phyloP scores from a whole-genome alignment of 805 yeast species.

The Saccharomycopsis microspora region DNA sequence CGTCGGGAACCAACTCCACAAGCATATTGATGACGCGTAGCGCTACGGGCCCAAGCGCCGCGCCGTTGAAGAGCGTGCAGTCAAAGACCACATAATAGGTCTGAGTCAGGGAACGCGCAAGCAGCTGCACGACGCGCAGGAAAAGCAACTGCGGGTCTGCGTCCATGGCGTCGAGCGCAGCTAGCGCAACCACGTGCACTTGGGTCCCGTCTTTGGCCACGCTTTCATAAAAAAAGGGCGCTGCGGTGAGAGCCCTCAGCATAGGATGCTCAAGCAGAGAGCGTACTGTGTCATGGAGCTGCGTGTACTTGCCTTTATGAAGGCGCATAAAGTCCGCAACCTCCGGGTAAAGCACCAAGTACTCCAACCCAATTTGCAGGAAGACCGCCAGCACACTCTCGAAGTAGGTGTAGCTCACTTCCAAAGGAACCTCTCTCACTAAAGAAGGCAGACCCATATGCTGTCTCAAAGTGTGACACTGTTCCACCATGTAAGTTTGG shows the following conservation, averaged over 20 bases:
- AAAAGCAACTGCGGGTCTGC: constrained; percentile 64
- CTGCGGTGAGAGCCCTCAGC: constrained; percentile 24
- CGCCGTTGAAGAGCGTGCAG: constrained; percentile 46
- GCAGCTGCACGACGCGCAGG: constrained; percentile 19
- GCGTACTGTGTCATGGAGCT: constrained; percentile 63
- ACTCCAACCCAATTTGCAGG: constrained; percentile 47
- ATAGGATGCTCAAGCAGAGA: constrained; percentile 45
- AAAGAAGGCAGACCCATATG: not conserved
- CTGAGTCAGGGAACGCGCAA: constrained; percentile 9
- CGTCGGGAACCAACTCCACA: constrained; percentile 37
- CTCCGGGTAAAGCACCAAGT: constrained; percentile 40
- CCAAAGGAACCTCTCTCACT: not conserved
- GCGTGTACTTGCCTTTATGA: constrained; percentile 35
- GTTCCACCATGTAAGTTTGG: constrained; percentile 5
- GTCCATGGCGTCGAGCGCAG: constrained; percentile 23
- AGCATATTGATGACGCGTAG: constrained; percentile 25
- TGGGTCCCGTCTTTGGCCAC: constrained; percentile 68
- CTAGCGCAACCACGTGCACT: constrained; percentile 40
- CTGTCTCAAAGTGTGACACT: constrained; percentile 22
- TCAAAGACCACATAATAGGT: constrained; percentile 55
- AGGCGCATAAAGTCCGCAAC: constrained; percentile 42
- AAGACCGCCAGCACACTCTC: constrained; percentile 24
- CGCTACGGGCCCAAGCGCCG: constrained; percentile 19
- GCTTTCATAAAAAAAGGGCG: constrained; percentile 46
- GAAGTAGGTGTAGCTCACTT: not conserved